Evolutionary conservation across 257 asterid species (phyloP), one percentile per base, ranked within the genome.

Genomic region (Rhazya stricta): DNA sequence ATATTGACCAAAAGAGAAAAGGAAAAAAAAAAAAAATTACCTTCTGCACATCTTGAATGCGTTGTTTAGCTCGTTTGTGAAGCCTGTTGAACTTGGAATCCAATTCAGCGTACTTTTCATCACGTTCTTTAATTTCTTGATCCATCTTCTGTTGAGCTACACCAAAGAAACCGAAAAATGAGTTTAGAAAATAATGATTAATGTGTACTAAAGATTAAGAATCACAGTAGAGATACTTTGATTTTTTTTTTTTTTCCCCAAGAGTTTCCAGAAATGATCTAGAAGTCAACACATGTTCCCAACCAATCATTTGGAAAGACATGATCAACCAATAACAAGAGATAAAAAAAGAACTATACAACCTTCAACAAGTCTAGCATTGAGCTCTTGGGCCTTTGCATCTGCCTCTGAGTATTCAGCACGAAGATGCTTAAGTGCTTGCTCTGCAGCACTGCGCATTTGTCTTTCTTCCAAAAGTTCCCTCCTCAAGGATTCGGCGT

Each of bases 11-110:
- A 57, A 13, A 9, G 27, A 13, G 9, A 21, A 39, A 60, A 8
- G 23, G 48, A 77, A 53, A 43, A 12, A 21, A 19, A 25, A 72
- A 37, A 66, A 19, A 51, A 68, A 75, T n/a, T 87, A 92, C 99
- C 90, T 95, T 95, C 72, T 95, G 99, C 83, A 95, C 94, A 77
- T 95, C 99, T 84, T 95, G 99, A 81, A 95, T 95, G 34, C 98
- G 98, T 80, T 92, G 99, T 82, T 95, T 95, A 81, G 99, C 99
- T 82, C 99, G 91, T 88, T 95, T 95, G 82, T 95, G 99, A 81
- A 95, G 99, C 85, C 98, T 87, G 81, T 81, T 95, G 80, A 95
- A 86, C 89, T 92, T 92, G 68, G 88, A 75, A 83, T 95, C 99
- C 63, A 95, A 92, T 88, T 95, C 99, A 1, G 96, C 82, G 71